Evolutionary conservation across 208 protist genomes (phyloP).

Genomic region (Crithidia bombi): DNA sequence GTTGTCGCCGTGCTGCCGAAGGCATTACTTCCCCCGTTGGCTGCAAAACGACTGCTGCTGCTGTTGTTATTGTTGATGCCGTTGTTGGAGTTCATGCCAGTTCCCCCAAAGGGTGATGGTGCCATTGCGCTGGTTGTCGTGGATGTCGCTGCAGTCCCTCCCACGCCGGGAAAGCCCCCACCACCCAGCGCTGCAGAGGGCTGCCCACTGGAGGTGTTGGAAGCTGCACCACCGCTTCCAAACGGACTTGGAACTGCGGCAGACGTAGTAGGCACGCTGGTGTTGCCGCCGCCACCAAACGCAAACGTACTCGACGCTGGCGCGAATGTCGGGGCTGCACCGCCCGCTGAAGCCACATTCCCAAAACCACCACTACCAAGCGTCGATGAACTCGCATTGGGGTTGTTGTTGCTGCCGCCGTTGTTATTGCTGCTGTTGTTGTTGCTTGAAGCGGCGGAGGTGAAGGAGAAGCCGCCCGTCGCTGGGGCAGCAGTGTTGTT

Average conservation of each 20-base stretch:
- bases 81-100: no score
- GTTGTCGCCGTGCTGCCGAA: not conserved
- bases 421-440: not conserved
- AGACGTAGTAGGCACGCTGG: not conserved
- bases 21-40: not conserved
- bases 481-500: not conserved
- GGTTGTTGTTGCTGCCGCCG: not conserved
- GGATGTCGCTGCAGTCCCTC: not conserved
- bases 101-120: not conserved
- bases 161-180: not conserved
- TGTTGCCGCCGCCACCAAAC: constrained; percentile 1
- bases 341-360: not conserved
- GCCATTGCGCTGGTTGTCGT: not conserved
- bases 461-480: not conserved
- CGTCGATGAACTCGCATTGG: not conserved
- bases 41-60: not conserved
- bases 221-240: not conserved
- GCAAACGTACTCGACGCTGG: not conserved
- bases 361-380: not conserved
- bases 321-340: not conserved
- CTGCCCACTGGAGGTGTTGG: not conserved
- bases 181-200: not conserved
- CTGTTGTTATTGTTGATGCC: constrained; percentile 1
- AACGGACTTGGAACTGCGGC: not conserved
- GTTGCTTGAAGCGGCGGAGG: not conserved